A percentile compares a stretch with the other conserved stretches of the same genome.
These are phyloP conservation scores for Gossypium ekmanianum DNA, from an alignment of 345 rosid genomes.

Conservation along the genomic window DNA sequence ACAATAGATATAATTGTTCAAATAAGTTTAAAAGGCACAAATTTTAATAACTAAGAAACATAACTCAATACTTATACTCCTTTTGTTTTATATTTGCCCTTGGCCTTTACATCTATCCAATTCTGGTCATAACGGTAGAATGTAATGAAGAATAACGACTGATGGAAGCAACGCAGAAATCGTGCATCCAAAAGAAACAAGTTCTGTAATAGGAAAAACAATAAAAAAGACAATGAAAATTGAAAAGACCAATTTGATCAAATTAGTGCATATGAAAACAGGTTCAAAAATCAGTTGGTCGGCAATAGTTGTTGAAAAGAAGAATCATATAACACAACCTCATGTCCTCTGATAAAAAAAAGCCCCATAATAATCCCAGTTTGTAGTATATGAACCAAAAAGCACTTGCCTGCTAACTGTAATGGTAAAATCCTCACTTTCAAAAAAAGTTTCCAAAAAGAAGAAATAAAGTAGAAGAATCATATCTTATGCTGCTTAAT, in stretches of 20 bases:
- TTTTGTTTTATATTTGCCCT: too few relatives aligned
- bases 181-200: background rate
- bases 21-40: too few relatives aligned
- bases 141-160: background rate
- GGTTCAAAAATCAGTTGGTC: background rate
- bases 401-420: background rate
- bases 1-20: too few relatives aligned
- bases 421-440: background rate
- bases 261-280: background rate
- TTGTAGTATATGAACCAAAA: background rate
- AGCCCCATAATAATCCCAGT: background rate
- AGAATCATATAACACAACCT: background rate
- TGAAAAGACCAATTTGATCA: background rate
- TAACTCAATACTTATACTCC: too few relatives aligned
- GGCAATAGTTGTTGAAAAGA: background rate
- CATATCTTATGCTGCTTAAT: background rate
- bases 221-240: background rate
- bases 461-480: background rate
- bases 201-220: background rate
- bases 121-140: background rate
- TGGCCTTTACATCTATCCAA: background rate
- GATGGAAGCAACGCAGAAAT: background rate
- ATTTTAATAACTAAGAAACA: too few relatives aligned
- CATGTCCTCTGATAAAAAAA: background rate
- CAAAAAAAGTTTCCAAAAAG: background rate